These are phyloP conservation scores for Globisporangium spiculum DNA, from an alignment of 352 stramenopile genomes.

Conservation along the genomic window DNA sequence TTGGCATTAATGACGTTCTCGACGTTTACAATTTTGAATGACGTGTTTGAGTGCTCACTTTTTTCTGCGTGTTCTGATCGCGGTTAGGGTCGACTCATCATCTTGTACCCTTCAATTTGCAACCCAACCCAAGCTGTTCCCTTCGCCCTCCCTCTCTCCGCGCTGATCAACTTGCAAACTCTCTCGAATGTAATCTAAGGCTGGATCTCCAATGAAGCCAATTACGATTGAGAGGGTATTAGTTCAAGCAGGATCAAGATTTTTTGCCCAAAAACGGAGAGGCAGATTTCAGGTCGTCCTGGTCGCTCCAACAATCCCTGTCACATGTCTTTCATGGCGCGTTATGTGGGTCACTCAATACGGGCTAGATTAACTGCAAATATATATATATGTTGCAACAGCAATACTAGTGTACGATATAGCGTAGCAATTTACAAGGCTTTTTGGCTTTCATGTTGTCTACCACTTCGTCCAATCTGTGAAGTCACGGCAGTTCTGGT, in stretches of 20 bases:
- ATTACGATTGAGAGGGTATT: not conserved
- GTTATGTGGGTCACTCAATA: no score
- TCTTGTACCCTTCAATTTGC: conserved; percentile 1
- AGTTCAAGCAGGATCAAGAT: not conserved
- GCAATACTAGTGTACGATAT: no score
- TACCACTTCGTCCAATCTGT: no score
- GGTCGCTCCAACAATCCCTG: not conserved
- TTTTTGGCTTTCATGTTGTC: no score
- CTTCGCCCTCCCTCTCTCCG: not conserved
- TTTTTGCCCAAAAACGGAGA: not conserved
- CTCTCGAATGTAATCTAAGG: not conserved
- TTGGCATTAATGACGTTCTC: not conserved
- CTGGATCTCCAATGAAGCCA: not conserved
- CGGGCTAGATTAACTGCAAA: no score
- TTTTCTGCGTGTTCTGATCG: conserved; percentile 16
- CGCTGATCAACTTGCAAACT: not conserved
- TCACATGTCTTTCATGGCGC: not conserved
- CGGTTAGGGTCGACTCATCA: not conserved
- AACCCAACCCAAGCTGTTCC: not conserved
- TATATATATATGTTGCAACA: no score
- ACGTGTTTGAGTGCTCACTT: not conserved
- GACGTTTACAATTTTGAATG: not conserved
- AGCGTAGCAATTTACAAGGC: no score
- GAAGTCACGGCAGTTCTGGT: not conserved
- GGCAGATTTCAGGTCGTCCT: no score